Evolutionary conservation across 106 monocot genomes (phyloP).

Genomic region (Apostasia shenzhenica): DNA sequence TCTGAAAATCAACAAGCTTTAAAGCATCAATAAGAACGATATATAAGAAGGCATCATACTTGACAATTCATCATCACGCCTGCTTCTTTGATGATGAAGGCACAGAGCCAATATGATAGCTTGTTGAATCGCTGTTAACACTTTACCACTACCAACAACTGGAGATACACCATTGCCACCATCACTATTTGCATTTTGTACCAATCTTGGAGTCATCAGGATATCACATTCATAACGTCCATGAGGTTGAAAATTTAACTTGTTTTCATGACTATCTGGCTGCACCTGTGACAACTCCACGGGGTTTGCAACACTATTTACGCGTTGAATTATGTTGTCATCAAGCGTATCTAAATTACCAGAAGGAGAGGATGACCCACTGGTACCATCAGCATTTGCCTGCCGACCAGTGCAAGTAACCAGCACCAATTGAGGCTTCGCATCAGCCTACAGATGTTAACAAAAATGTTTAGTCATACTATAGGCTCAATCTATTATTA

Average conservation of each 20-base stretch:
- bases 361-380: conserved; percentile 4
- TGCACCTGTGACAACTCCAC: conserved; percentile 12
- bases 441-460: conserved; percentile 51
- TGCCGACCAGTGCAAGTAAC: conserved; percentile 37
- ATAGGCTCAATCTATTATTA: not conserved
- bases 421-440: conserved; percentile 87
- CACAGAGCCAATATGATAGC: conserved; percentile 80
- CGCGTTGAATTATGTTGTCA: conserved; percentile 32
- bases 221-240: conserved; percentile 53
- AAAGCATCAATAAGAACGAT: too few species aligned
- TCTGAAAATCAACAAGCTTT: too few species aligned
- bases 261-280: conserved; percentile 10
- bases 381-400: conserved; percentile 12
- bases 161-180: conserved; percentile 16
- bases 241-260: conserved; percentile 11
- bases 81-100: conserved; percentile 53
- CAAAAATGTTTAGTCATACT: not conserved
- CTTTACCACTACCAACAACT: conserved; percentile 5
- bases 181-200: conserved; percentile 27
- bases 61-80: conserved; percentile 90
- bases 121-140: conserved; percentile 64
- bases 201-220: conserved; percentile 60
- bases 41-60: conserved; percentile 29
- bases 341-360: conserved; percentile 33
- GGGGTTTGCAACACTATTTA: conserved; percentile 5